Conservation (phyloP, 257 asterid species). For the Lithospermum erythrorhizon region DNA sequence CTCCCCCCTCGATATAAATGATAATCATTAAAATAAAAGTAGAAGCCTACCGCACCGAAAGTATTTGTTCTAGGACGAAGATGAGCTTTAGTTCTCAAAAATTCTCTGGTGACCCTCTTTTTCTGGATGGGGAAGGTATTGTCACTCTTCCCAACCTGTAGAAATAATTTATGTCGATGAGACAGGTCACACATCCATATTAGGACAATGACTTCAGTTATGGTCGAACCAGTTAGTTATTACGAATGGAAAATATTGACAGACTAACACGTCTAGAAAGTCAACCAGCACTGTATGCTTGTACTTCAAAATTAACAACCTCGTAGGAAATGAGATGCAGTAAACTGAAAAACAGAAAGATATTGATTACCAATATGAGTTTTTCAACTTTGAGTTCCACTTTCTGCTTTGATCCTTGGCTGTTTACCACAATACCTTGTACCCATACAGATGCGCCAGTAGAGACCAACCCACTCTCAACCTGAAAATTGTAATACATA, state of each 20-base stretch:
- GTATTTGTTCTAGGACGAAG: conserved; percentile 98
- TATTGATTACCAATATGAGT: conserved; percentile 55
- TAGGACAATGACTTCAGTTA: not conserved
- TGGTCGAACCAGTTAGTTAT: not conserved
- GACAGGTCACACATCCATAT: not conserved
- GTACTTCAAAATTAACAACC: not conserved
- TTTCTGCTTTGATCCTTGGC: conserved; percentile 96
- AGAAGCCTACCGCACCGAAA: conserved; percentile 79
- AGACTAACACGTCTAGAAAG: not conserved
- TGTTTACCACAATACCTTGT: conserved; percentile 64
- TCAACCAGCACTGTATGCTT: not conserved
- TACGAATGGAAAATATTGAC: not conserved
- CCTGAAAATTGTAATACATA: conserved; percentile 25
- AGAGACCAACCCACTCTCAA: conserved; percentile 57
- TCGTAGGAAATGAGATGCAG: not conserved
- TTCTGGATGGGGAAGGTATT: conserved; percentile 94
- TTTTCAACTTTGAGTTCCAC: conserved; percentile 81
- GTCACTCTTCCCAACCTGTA: conserved; percentile 77
- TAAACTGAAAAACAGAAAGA: conserved; percentile 7
- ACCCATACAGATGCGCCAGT: conserved; percentile 89
- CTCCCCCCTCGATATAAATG: not conserved
- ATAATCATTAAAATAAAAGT: conserved; percentile 9
- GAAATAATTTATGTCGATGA: not conserved
- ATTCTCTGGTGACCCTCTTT: conserved; percentile 91
- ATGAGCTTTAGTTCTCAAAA: conserved; percentile 94